phyloP scores from a whole-genome alignment of 164 flowering plant genomes.

The Magnolia officinalis region DNA sequence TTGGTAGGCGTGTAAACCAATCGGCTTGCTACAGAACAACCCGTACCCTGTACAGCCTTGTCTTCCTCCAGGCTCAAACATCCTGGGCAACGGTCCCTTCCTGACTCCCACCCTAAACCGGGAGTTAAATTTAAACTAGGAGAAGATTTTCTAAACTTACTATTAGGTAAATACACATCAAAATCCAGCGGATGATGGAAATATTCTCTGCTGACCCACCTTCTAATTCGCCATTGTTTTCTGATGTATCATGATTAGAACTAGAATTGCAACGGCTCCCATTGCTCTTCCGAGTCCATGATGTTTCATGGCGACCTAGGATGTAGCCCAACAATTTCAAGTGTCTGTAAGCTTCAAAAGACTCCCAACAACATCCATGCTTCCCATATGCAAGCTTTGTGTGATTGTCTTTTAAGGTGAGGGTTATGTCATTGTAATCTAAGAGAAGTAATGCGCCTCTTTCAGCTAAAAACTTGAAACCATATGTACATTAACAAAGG shows the following conservation, averaged over 20 bases:
- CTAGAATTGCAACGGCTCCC: constrained; percentile 11
- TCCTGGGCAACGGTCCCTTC: too few relatives aligned
- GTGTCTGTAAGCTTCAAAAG: constrained; percentile 61
- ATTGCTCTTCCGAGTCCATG: constrained; percentile 55
- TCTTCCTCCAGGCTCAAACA: too few relatives aligned
- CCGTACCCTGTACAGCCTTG: too few relatives aligned
- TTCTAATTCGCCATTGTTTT: not conserved
- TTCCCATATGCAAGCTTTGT: constrained; percentile 38
- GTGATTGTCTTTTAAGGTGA: constrained; percentile 44
- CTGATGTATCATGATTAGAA: constrained; percentile 4
- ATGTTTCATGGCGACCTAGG: constrained; percentile 55
- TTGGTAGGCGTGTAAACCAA: too few relatives aligned
- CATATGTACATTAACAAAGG: not conserved
- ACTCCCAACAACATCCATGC: constrained; percentile 64
- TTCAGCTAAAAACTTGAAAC: constrained; percentile 39
- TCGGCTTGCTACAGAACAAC: too few relatives aligned
- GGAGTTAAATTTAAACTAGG: constrained; percentile 18
- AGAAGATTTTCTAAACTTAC: constrained; percentile 70
- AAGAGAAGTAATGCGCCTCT: constrained; percentile 59
- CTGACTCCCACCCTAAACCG: too few relatives aligned
- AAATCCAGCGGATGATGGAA: constrained; percentile 35
- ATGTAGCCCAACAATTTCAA: constrained; percentile 80
- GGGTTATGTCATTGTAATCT: constrained; percentile 26
- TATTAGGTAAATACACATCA: constrained; percentile 80
- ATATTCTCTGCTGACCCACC: constrained; percentile 12